Evolutionary conservation across 2,329 filamentous ascomycete genomes (phyloP).

Genomic region (Penicillium hesseltinei): DNA sequence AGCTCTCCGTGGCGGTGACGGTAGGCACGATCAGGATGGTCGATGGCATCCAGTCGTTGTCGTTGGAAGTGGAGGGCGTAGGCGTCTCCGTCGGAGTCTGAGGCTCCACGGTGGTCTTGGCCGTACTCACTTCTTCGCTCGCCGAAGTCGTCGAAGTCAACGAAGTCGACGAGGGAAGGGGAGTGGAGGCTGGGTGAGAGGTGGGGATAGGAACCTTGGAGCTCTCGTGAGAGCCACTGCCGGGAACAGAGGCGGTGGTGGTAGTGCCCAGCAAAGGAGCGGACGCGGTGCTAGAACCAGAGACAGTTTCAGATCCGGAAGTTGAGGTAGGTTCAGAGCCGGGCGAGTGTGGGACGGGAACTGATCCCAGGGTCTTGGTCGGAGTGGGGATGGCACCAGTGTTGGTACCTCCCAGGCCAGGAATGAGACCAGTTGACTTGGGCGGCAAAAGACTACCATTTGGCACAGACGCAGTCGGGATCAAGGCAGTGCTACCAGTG

Average conservation of each 20-base stretch:
- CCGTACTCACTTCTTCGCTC: constrained; percentile 24
- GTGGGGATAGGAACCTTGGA: constrained; percentile 8
- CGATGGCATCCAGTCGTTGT: constrained; percentile 23
- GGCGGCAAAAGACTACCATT: constrained; percentile 3
- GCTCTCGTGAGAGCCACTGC: constrained; percentile 8
- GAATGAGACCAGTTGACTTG: constrained; percentile 14
- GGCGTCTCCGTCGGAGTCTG: constrained; percentile 25
- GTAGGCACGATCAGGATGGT: constrained; percentile 22
- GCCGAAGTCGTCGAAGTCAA: constrained; percentile 23
- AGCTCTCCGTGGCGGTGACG: constrained; percentile 9
- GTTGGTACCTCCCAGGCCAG: constrained; percentile 13
- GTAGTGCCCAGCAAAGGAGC: constrained; percentile 3
- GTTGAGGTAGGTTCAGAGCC: constrained; percentile 3
- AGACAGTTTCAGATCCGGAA: constrained; percentile 2
- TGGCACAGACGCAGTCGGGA: constrained; percentile 13
- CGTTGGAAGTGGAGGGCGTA: constrained; percentile 23
- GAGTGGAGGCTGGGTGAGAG: constrained; percentile 23
- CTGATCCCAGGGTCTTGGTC: constrained; percentile 15
- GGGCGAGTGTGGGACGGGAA: constrained; percentile 20
- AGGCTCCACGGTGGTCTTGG: constrained; percentile 29
- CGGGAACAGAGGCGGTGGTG: constrained; percentile 10
- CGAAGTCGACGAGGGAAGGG: constrained; percentile 45
- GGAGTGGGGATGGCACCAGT: constrained; percentile 8
- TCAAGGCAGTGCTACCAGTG: constrained; percentile 21
- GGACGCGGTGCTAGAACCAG: constrained; percentile 7